phyloP scores from a whole-genome alignment of 73 alveolate genomes.

The Paramecium pentaurelia region DNA sequence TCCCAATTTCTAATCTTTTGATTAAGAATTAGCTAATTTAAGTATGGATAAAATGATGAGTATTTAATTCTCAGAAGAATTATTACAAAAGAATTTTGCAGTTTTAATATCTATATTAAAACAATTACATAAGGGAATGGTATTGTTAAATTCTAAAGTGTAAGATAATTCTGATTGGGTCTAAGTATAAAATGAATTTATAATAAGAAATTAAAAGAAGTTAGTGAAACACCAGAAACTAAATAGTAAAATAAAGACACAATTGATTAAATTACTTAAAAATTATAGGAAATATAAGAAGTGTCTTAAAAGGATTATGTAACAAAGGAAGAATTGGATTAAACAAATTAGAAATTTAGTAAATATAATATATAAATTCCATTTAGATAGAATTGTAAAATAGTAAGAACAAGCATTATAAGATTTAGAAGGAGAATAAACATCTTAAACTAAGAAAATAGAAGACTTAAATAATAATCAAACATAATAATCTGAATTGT shows the following conservation, averaged over 20 bases:
- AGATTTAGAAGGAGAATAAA: neutral
- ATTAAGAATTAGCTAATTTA: neutral
- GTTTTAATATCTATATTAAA: neutral
- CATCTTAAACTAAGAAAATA: neutral
- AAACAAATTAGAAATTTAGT: neutral
- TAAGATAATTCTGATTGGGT: slow-evolving; percentile 21
- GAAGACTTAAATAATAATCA: neutral
- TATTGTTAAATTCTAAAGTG: neutral
- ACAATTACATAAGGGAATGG: slow-evolving; percentile 23
- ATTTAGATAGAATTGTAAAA: neutral
- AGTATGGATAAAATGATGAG: slow-evolving; percentile 36
- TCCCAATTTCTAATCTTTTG: slow-evolving; percentile 21
- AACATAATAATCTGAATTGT: neutral
- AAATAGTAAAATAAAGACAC: neutral
- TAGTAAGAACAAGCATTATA: neutral
- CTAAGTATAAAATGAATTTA: neutral
- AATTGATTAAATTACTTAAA: neutral
- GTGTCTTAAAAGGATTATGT: neutral
- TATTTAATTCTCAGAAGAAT: slow-evolving; percentile 13
- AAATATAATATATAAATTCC: neutral
- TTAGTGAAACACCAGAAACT: slow-evolving; percentile 2
- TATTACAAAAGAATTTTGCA: slow-evolving; percentile 22
- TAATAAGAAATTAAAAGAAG: neutral
- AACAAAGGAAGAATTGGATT: neutral
- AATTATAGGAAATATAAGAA: neutral